phyloP scores from a whole-genome alignment of 2,329 filamentous ascomycete genomes.

The Fusarium sp. region DNA sequence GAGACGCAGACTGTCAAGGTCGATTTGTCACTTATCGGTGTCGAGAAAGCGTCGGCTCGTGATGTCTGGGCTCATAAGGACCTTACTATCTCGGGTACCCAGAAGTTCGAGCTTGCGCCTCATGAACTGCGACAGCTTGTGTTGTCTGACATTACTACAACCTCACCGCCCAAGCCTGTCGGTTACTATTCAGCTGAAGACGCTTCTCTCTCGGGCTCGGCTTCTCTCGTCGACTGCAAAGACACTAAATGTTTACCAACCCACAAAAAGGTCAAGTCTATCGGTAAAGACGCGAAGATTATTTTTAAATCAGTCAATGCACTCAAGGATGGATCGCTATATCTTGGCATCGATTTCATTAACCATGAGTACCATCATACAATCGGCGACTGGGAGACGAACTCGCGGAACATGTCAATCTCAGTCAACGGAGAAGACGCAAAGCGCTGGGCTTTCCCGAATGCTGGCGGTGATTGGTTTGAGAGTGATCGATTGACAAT shows the following conservation, averaged over 20 bases:
- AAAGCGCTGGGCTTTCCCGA: conserved; percentile 63
- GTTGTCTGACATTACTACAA: conserved; percentile 50
- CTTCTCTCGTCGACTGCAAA: conserved; percentile 52
- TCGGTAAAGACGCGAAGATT: conserved; percentile 52
- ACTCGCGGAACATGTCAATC: conserved; percentile 64
- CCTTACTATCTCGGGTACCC: conserved; percentile 49
- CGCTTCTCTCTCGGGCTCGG: conserved; percentile 54
- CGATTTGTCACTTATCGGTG: conserved; percentile 55
- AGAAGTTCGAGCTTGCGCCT: conserved; percentile 50
- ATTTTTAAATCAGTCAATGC: conserved; percentile 52
- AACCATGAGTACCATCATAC: conserved; percentile 64
- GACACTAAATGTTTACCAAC: conserved; percentile 57
- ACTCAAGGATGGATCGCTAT: conserved; percentile 51
- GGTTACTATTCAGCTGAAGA: conserved; percentile 56
- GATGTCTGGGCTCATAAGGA: conserved; percentile 57
- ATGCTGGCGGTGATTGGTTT: conserved; percentile 64
- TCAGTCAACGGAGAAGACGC: conserved; percentile 57
- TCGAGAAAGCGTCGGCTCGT: conserved; percentile 54
- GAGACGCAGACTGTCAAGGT: conserved; percentile 57
- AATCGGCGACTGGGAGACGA: conserved; percentile 59
- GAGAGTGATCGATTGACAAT: conserved; percentile 61
- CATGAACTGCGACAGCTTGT: conserved; percentile 58
- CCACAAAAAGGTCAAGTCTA: conserved; percentile 57
- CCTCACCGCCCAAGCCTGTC: conserved; percentile 38
- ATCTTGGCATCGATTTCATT: conserved; percentile 63